Evolutionary conservation across 768 basidiomycete species (phyloP), one percentile per base, ranked within the genome.

Genomic region (Sporobolomyces pararoseus): DNA sequence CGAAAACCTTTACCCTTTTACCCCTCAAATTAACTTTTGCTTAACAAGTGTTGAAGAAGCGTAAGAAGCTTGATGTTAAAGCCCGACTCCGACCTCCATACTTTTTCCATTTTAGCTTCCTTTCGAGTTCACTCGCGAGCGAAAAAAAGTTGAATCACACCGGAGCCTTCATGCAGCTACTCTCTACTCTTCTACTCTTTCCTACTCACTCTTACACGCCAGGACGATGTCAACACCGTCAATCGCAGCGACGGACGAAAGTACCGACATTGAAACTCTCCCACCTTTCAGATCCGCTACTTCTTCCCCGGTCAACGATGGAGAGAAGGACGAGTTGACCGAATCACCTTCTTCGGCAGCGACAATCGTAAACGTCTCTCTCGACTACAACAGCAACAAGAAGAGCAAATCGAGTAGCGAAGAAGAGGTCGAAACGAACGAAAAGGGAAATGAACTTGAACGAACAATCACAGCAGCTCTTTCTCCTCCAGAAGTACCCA

Each of bases 321-420:
- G 29, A 27, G 32, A 50, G 17, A 10, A 37, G 21, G 21, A 51
- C 2, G 31, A 9, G 31, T 23, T 21, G 19, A 32, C 46, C 47
- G 47, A 50, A 7, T n/a, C 32, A 34, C 32, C 47, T 21, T 62
- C 61, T 16, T n/a, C 61, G 4, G 61, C 61, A 7, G 46, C 47
- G 61, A 62, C 61, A 34, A 23, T 62, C 34, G 61, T 62, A 47
- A 31, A 62, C 49, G 47, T 60, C 58, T 4, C 25, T 9, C 32
- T 60, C 39, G 42, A 47, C 25, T 44, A 60, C 58, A 16, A 46
- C 21, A n/a, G 17, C 35, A 37, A 14, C 53, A 23, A 54, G 7
- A 19, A 23, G 13, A 54, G 13, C 51, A n/a, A 4, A n/a, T n/a
- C n/a, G n/a, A n/a, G n/a, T n/a, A n/a, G n/a, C n/a, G n/a, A n/a